These are phyloP conservation scores for Diaporthe longicolla DNA, from an alignment of 2,329 filamentous ascomycete species.

Conservation along the genomic window DNA sequence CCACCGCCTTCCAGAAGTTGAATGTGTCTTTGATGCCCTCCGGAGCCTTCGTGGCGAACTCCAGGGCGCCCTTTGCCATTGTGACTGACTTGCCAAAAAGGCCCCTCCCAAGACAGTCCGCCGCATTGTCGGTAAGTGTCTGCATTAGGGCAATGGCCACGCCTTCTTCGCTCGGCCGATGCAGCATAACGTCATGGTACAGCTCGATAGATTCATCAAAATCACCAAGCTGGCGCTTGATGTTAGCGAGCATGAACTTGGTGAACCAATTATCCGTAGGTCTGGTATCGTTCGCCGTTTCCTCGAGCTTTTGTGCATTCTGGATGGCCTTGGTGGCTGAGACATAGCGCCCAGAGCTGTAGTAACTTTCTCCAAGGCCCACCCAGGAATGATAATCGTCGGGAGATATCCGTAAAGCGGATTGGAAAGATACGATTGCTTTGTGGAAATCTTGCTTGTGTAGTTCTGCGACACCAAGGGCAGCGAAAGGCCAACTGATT, in stretches of 20 bases:
- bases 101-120: constrained; percentile 83
- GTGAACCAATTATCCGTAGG: constrained; percentile 89
- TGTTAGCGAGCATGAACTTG: constrained; percentile 95
- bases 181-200: constrained; percentile 80
- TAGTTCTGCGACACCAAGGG: constrained; percentile 92
- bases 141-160: constrained; percentile 91
- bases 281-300: constrained; percentile 59
- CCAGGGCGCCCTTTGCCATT: constrained; percentile 77
- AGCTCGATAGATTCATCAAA: constrained; percentile 85
- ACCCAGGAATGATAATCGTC: constrained; percentile 96
- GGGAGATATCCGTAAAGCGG: constrained; percentile 85
- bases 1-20: constrained; percentile 95
- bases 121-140: constrained; percentile 85
- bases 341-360: constrained; percentile 92
- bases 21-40: constrained; percentile 78
- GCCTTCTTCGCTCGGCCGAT: constrained; percentile 82
- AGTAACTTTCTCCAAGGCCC: constrained; percentile 96
- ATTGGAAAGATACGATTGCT: constrained; percentile 92
- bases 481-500: constrained; percentile 95
- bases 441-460: constrained; percentile 93
- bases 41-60: constrained; percentile 74
- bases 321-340: constrained; percentile 94
- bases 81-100: constrained; percentile 87
- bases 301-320: constrained; percentile 83
- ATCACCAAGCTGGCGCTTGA: constrained; percentile 92